Percentiles rank a stretch among this genome's conserved stretches.
These are phyloP conservation scores for Phytopythium cucurbitacearum DNA, from an alignment of 352 stramenopile species.

Conservation along the genomic window DNA sequence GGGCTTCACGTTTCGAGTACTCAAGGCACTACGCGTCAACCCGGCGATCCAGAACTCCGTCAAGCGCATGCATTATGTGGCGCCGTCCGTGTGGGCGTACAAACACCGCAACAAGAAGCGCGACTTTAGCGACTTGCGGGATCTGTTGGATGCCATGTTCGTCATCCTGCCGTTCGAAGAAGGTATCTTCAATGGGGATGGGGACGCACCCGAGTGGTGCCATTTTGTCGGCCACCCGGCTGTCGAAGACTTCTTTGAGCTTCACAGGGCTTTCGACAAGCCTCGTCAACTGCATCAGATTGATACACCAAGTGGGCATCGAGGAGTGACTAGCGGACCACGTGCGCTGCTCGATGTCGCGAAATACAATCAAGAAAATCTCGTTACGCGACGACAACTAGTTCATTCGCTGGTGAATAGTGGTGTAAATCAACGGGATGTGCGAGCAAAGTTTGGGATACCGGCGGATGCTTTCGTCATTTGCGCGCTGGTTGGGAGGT, in stretches of 20 bases:
- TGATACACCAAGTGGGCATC: no score
- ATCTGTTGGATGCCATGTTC: conserved; percentile 62
- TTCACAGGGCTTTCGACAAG: conserved; percentile 29
- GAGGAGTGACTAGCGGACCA: background rate
- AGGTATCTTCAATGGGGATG: conserved; percentile 26
- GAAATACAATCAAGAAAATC: conserved; percentile 9
- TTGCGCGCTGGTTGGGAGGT: conserved; percentile 68
- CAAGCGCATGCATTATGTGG: conserved; percentile 71
- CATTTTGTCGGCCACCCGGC: conserved; percentile 66
- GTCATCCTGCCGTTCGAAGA: conserved; percentile 69
- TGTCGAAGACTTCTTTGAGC: conserved; percentile 65
- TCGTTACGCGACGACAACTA: conserved; percentile 9
- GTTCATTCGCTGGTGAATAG: conserved; percentile 18
- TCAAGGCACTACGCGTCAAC: conserved; percentile 33
- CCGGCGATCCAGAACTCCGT: conserved; percentile 11
- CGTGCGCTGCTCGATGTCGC: conserved; percentile 27
- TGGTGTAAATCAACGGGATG: conserved; percentile 6
- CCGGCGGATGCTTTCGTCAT: conserved; percentile 39
- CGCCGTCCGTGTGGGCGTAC: conserved; percentile 74
- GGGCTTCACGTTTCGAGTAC: conserved; percentile 64
- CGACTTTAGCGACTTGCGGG: conserved; percentile 26
- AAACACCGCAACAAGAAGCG: conserved; percentile 33
- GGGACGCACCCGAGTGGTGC: conserved; percentile 22
- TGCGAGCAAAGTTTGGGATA: conserved; percentile 19
- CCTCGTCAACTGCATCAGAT: no score